These are phyloP conservation scores for Pulveroboletus sp. DNA, from an alignment of 768 basidiomycete genomes.

Conservation along the genomic window DNA sequence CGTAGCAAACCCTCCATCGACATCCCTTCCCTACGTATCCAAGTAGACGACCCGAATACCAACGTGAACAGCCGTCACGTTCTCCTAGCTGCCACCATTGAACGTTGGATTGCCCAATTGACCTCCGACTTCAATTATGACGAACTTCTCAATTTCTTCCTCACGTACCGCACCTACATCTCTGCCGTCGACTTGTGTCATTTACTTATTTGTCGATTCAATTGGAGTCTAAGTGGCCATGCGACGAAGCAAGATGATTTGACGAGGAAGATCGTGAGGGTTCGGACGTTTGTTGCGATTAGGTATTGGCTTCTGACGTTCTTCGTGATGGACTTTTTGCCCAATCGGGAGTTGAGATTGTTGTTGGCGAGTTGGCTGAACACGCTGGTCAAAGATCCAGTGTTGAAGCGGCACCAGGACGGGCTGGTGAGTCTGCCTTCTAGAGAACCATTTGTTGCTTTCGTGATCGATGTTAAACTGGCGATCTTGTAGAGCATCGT, in stretches of 20 bases:
- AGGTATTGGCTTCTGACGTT: constrained; percentile 90
- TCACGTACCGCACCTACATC: constrained; percentile 87
- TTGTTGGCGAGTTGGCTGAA: constrained; percentile 80
- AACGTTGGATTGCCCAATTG: constrained; percentile 89
- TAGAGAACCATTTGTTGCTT: neutral
- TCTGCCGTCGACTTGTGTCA: constrained; percentile 74
- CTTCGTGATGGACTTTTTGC: constrained; percentile 83
- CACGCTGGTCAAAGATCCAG: constrained; percentile 64
- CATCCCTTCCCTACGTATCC: constrained; percentile 27
- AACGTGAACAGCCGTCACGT: constrained; percentile 32
- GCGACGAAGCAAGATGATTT: constrained; percentile 53
- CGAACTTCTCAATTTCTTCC: constrained; percentile 84
- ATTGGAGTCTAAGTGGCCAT: constrained; percentile 65
- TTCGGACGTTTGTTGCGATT: constrained; percentile 85
- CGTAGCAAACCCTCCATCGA: constrained; percentile 25
- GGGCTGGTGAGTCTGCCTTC: constrained; percentile 54
- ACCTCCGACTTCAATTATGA: constrained; percentile 85
- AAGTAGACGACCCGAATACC: constrained; percentile 27
- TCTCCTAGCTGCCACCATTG: constrained; percentile 86
- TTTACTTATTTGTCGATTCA: constrained; percentile 80
- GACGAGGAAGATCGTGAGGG: constrained; percentile 72
- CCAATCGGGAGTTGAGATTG: constrained; percentile 70
- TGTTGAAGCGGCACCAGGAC: constrained; percentile 59
- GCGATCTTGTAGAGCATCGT: constrained; percentile 59
- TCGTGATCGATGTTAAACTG: constrained; percentile 5